Base-by-base conservation (phyloP, 805 yeast species). In the Candida caryicola region DNA sequence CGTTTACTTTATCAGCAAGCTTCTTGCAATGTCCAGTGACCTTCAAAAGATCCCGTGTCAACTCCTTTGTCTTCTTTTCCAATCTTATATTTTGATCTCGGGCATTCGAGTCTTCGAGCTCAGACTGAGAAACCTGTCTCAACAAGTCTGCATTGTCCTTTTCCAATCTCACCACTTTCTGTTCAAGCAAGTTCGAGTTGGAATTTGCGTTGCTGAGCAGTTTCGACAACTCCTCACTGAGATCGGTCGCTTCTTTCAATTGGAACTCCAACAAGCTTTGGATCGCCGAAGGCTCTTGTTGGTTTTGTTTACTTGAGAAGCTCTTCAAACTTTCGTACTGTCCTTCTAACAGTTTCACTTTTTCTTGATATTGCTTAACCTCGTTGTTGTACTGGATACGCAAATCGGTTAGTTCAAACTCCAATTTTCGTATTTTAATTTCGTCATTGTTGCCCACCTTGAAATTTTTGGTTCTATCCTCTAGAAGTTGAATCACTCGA, bases 371-470 rank as follows among this genome's bases (percentile, higher is more conserved):
- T 19, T 53, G 49, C n/a, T 53, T 55, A 13, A 62, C 41, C 41
- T 73, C 71, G 23, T 53, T 47, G 34, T 65, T 64, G 16, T 35
- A 29, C 18, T 61, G 67, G 5, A 57, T 59, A 40, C 60, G 62
- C 29, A 64, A 31, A 15, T 58, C 58, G 10, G 63, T 66, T 29
- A 64, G 54, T 18, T 76, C 80, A 16, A 57, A 48, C 37, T 61
- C 60, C 15, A 68, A 41, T 16, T 62, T 44, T 23, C 64, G 62
- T 25, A 69, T 51, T 34, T 65, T 59, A 8, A 64, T 59, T 38
- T 74, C 77, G 39, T 64, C 59, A 4, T 55, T 55, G 3, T 62
- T 44, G 38, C 66, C 70, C 1, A 62, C 54, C 45, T 50, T 66
- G 41, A 64, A 28, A 23, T 68, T 42, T 26, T 62, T 63, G 19